These are phyloP conservation scores for Coelastrella sp. DNA, from an alignment of 139 green algal genomes.

Conservation along the genomic window DNA sequence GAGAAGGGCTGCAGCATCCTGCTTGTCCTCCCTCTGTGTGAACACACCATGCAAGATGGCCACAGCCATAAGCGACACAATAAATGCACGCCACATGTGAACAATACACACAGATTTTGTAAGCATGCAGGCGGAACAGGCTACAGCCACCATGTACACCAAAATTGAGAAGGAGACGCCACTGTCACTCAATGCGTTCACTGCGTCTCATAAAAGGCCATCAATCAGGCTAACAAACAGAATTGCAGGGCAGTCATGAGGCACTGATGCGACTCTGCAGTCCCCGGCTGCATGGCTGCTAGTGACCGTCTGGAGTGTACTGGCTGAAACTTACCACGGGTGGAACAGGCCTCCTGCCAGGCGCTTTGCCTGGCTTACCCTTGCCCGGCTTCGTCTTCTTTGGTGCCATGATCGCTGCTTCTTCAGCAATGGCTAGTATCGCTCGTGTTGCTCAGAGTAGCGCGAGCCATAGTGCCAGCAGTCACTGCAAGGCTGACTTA, in stretches of 20 bases:
- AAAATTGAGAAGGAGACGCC: no score
- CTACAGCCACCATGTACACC: no score
- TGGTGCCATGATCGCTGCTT: constrained; percentile 24
- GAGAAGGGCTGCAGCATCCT: constrained; percentile 27
- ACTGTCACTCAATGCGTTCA: no score
- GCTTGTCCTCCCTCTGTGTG: constrained; percentile 8
- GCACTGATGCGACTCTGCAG: neutral
- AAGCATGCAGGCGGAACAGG: no score
- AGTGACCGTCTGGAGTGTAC: neutral
- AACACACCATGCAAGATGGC: neutral
- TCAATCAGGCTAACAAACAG: neutral
- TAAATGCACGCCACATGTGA: neutral
- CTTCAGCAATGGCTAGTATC: neutral
- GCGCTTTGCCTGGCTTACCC: constrained; percentile 41
- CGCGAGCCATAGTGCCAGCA: neutral
- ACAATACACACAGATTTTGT: neutral
- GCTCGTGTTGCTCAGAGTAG: neutral
- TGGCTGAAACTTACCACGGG: constrained; percentile 9
- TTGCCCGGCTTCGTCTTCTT: constrained; percentile 52
- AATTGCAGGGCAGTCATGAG: neutral
- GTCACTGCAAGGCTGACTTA: constrained; percentile 3
- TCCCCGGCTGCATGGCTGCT: neutral
- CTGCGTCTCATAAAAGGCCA: no score
- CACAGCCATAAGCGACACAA: neutral
- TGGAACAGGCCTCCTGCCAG: constrained; percentile 47